Base-by-base conservation (phyloP, 2,329 filamentous ascomycete genomes). In the Scolecobasidium constrictum region DNA sequence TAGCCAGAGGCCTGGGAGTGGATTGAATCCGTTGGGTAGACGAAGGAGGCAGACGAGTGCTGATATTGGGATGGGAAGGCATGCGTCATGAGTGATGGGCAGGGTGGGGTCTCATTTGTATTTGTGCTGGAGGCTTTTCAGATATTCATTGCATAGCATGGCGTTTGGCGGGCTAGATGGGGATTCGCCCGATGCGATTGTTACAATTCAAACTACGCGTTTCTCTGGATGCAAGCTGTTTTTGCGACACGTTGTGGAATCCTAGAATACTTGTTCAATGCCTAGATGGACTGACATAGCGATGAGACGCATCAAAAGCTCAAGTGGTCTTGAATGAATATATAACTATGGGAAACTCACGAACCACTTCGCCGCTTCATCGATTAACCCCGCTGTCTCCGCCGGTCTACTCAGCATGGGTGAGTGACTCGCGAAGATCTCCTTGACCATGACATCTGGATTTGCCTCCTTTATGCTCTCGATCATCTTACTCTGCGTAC, bases 311-410 rank as follows among this genome's bases (percentile, higher is more conserved):
- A n/a, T n/a, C n/a, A n/a, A n/a, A n/a, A n/a, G n/a, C n/a, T n/a
- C n/a, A n/a, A n/a, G n/a, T n/a, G n/a, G n/a, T n/a, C n/a, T n/a
- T n/a, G n/a, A n/a, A n/a, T n/a, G n/a, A n/a, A n/a, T n/a, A n/a
- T n/a, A n/a, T 31, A n/a, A 31, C 4, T 9, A 23, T 18, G 12
- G 3, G 19, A 11, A 40, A 11, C 21, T 33, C 4, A 17, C n/a
- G 6, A 40, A 40, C 4, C 4, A 22, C 2, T 15, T 23, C 5
- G 34, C 38, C 20, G 38, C 38, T 33, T 40, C 38, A 13, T 26
- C n/a, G n/a, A 63, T 54, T 7, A 53, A 48, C 9, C 52, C 53
- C 15, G 55, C 47, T 3, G 20, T 36, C 18, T 42, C 40, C 19
- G 35, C 20, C 3, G 40, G 40, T 21, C 26, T 42, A 33, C 40